Evolutionary conservation across 495 filamentous ascomycete species (phyloP), one percentile per base, ranked within the genome.

Genomic region (Podospora didyma): DNA sequence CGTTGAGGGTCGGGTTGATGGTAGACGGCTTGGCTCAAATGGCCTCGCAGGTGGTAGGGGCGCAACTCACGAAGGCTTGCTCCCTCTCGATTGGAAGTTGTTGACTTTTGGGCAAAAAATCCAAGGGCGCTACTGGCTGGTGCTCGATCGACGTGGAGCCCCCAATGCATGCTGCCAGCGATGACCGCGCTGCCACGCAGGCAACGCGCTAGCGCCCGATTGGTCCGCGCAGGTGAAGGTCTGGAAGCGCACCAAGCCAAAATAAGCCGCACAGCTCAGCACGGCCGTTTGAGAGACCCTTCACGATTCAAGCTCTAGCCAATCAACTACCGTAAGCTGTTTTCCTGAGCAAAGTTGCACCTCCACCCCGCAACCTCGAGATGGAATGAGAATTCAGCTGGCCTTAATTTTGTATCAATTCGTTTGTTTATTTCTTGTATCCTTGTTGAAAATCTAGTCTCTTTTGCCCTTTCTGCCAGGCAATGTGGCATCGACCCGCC

Each of bases 21-120:
- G 19, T 34, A 31, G 35, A 22, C 34, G 56, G 39, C 19, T 4
- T 23, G n/a, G 22, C 41, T 28, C 23, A 31, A 23, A 54, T 17
- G 35, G 46, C 24, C 23, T 46, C 16, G 1, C 17, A 19, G 14
- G 52, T 51, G 49, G 54, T 54, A 61, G 57, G 35, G 55, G 62
- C 58, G 61, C 22, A 57, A 67, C 63, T 65, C 65, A 70, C 66
- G 68, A 71, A 71, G 64, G 55, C 61, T 67, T 63, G 62, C 47
- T 31, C 26, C 26, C 26, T 31, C 26, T 48, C 62, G 56, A 72
- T 72, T 72, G 68, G 69, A 57, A 53, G 60, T 64, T 71, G 69
- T 72, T 72, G 69, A 72, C 66, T 67, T 65, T 66, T 57, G 61
- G 57, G 58, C 49, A 58, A 71, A 69, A 72, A 69, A 54, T 65